A percentile compares a stretch with the other conserved stretches of the same genome.
Evolutionary conservation across 2,329 filamentous ascomycete species (phyloP).

Genomic region (Raffaelea deltoideospora): DNA sequence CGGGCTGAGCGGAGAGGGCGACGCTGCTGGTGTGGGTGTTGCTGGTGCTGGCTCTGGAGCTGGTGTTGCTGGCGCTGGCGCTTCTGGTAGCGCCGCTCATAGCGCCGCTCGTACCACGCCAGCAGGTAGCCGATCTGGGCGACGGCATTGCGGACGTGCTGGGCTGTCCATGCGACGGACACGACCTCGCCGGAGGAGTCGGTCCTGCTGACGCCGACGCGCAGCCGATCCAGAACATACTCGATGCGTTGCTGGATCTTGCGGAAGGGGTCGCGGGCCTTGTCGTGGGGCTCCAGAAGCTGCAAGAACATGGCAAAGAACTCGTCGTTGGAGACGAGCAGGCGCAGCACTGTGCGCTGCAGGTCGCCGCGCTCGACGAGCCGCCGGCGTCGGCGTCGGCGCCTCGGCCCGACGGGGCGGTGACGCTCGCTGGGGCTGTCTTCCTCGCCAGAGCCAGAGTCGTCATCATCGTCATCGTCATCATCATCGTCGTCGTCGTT

Average conservation of each 20-base stretch:
- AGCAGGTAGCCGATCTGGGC: constrained; percentile 26
- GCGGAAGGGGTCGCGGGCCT: constrained; percentile 30
- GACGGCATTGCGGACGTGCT: constrained; percentile 27
- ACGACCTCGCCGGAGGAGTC: constrained; percentile 3
- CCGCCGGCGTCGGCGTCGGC: too few species aligned
- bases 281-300: constrained; percentile 26
- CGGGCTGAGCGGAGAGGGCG: constrained; percentile 18
- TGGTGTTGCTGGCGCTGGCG: neutral
- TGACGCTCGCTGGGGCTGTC: neutral
- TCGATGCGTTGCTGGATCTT: constrained; percentile 31
- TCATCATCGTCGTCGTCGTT: neutral
- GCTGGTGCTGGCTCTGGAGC: neutral
- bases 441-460: too few species aligned
- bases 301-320: constrained; percentile 38
- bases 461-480: neutral
- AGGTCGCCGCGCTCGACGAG: constrained; percentile 29
- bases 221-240: constrained; percentile 28
- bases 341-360: constrained; percentile 34
- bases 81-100: constrained; percentile 13
- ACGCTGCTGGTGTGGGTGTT: constrained; percentile 7
- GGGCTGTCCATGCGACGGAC: constrained; percentile 33
- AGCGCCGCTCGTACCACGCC: neutral
- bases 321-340: constrained; percentile 37
- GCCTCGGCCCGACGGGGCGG: constrained; percentile 22
- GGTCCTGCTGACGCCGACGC: constrained; percentile 2